A percentile compares a stretch with the other conserved stretches of the same genome.
phyloP scores from a whole-genome alignment of 2,329 filamentous ascomycete species.

The Fusarium keratoplasticum region DNA sequence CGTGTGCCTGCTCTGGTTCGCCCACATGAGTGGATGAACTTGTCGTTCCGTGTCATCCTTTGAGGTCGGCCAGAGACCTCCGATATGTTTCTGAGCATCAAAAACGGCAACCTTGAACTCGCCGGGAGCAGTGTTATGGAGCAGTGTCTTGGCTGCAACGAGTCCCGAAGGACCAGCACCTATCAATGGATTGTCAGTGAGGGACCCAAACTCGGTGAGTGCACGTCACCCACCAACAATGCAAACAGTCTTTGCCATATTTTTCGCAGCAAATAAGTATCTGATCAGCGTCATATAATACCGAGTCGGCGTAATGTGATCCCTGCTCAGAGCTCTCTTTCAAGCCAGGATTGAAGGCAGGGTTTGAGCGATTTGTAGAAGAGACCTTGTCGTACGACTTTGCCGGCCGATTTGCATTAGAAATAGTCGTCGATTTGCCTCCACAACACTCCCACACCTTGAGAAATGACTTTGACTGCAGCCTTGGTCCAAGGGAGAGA shows the following conservation, averaged over 20 bases:
- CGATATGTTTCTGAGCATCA: constrained; percentile 73
- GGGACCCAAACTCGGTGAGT: not conserved
- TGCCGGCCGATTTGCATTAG: not conserved
- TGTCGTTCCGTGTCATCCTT: constrained; percentile 62
- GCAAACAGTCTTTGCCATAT: constrained; percentile 56
- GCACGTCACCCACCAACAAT: constrained; percentile 50
- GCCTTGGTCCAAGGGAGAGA: not conserved
- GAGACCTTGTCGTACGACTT: not conserved
- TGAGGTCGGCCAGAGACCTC: constrained; percentile 79
- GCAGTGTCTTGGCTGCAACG: constrained; percentile 78
- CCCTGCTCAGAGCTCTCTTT: constrained; percentile 13
- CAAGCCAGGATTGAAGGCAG: not conserved
- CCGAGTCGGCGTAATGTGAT: not conserved
- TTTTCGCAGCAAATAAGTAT: constrained; percentile 20
- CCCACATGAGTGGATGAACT: constrained; percentile 74
- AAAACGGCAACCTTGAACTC: constrained; percentile 77
- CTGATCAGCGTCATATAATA: constrained; percentile 36
- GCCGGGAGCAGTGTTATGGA: constrained; percentile 66
- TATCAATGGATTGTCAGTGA: constrained; percentile 45
- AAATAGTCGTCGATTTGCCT: not conserved
- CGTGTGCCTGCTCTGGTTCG: constrained; percentile 82
- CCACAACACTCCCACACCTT: not conserved
- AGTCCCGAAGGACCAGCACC: constrained; percentile 77
- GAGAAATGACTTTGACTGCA: not conserved
- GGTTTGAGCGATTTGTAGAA: constrained; percentile 41